A percentile compares a stretch with the other conserved stretches of the same genome.
Conservation (phyloP, 345 rosid species). For the Psidium guajava region DNA sequence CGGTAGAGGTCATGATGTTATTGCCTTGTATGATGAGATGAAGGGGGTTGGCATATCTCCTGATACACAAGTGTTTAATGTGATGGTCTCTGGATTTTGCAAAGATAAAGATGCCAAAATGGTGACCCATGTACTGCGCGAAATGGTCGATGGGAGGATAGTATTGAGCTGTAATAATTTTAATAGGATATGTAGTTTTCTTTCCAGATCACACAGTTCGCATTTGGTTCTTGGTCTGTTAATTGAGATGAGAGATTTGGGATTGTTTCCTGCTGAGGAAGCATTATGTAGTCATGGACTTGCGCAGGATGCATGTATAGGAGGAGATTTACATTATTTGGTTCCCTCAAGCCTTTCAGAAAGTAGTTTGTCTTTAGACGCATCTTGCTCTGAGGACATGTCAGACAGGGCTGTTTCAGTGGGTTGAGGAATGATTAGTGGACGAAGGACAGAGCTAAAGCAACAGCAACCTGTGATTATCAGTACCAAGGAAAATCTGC, state of each 20-base stretch:
- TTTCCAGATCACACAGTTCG: constrained; percentile 14
- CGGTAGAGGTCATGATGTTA: constrained; percentile 46
- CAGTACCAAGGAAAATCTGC: background rate
- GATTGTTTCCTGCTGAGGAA: constrained; percentile 11
- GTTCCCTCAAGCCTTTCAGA: background rate
- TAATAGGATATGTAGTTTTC: constrained; percentile 14
- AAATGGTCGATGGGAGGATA: constrained; percentile 34
- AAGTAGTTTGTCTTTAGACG: background rate
- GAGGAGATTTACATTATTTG: background rate
- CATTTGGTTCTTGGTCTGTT: constrained; percentile 15
- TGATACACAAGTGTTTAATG: constrained; percentile 18
- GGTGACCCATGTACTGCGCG: constrained; percentile 31
- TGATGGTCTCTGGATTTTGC: constrained; percentile 40
- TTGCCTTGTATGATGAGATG: constrained; percentile 32
- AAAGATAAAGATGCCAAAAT: constrained; percentile 30
- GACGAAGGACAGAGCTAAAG: background rate
- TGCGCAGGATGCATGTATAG: background rate
- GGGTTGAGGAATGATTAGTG: background rate
- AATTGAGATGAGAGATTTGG: constrained; percentile 22
- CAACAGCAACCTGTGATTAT: background rate
- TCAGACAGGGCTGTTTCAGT: constrained; percentile 7
- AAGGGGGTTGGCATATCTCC: constrained; percentile 39
- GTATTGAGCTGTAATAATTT: constrained; percentile 20
- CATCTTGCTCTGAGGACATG: constrained; percentile 8
- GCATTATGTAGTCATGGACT: background rate